Conservation (phyloP, 2,329 filamentous ascomycete genomes). For the Aspergillus latus region DNA sequence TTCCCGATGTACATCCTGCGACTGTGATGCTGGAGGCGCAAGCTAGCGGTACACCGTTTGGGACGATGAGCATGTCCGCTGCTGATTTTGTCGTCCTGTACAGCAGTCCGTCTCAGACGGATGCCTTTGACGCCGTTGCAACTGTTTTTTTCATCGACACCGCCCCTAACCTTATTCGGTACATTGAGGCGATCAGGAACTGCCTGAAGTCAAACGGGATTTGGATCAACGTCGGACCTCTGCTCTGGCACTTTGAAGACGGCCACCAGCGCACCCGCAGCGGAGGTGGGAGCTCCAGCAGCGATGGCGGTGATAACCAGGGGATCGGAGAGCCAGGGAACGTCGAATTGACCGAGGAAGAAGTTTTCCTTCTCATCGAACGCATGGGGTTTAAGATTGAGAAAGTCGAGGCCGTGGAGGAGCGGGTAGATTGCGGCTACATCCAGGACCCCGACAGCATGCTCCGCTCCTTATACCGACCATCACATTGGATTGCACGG, state of each 20-base stretch:
- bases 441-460: constrained; percentile 84
- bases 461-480: constrained; percentile 77
- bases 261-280: constrained; percentile 25
- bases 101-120: constrained; percentile 59
- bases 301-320: constrained; percentile 31
- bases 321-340: constrained; percentile 87
- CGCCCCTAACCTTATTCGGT: constrained; percentile 86
- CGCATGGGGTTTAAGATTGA: constrained; percentile 75
- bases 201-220: constrained; percentile 76
- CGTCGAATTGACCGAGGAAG: constrained; percentile 86
- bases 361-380: constrained; percentile 74
- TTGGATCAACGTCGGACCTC: constrained; percentile 84
- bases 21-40: constrained; percentile 50
- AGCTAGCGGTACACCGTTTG: constrained; percentile 41
- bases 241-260: constrained; percentile 95
- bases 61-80: constrained; percentile 86
- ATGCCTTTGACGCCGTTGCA: constrained; percentile 75
- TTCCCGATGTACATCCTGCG: constrained; percentile 79
- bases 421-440: constrained; percentile 65
- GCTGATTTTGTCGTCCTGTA: constrained; percentile 93
- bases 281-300: constrained; percentile 12
- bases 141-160: constrained; percentile 98
- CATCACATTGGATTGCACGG: constrained; percentile 80
- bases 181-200: constrained; percentile 77
- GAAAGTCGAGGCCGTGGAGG: constrained; percentile 57